Conservation (phyloP, 1,284 basidiomycete genomes). For the Meripilus lineatus region DNA sequence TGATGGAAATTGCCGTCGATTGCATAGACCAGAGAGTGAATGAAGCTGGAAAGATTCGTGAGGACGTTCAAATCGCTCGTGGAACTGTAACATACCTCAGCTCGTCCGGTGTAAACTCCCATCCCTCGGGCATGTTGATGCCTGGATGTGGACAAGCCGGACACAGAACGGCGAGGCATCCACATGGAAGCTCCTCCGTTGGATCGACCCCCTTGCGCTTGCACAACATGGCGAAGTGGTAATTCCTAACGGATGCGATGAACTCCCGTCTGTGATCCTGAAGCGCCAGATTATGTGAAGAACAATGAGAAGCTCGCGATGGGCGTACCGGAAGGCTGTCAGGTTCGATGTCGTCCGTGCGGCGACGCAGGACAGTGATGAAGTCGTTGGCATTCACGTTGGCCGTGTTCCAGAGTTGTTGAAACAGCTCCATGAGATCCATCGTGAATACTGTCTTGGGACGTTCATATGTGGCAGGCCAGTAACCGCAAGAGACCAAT, state of each 20-base stretch:
- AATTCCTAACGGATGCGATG: conserved; percentile 13
- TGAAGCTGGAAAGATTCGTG: conserved; percentile 8
- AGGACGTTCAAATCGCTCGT: not conserved
- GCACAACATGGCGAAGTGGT: conserved; percentile 2
- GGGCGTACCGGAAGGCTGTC: conserved; percentile 3
- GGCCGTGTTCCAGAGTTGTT: conserved; percentile 3
- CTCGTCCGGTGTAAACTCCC: not conserved
- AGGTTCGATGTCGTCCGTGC: conserved; percentile 5
- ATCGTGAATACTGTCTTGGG: conserved; percentile 10
- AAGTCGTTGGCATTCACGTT: conserved; percentile 8
- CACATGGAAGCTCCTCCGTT: not conserved
- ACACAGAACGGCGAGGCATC: conserved; percentile 11
- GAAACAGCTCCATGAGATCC: conserved; percentile 5
- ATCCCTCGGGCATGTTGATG: conserved; percentile 18
- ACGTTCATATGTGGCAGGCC: conserved; percentile 9
- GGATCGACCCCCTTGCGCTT: not conserved
- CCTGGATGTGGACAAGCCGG: conserved; percentile 17
- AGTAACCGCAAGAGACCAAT: too few species aligned
- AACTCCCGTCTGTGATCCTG: conserved; percentile 17
- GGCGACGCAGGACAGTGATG: not conserved
- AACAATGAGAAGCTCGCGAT: too few species aligned
- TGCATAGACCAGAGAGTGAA: conserved; percentile 10
- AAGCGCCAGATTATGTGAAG: too few species aligned
- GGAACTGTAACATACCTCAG: not conserved
- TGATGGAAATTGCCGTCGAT: conserved; percentile 13